phyloP scores from a whole-genome alignment of 1,139 yeast species.

The Debaryomyces fabryi region DNA sequence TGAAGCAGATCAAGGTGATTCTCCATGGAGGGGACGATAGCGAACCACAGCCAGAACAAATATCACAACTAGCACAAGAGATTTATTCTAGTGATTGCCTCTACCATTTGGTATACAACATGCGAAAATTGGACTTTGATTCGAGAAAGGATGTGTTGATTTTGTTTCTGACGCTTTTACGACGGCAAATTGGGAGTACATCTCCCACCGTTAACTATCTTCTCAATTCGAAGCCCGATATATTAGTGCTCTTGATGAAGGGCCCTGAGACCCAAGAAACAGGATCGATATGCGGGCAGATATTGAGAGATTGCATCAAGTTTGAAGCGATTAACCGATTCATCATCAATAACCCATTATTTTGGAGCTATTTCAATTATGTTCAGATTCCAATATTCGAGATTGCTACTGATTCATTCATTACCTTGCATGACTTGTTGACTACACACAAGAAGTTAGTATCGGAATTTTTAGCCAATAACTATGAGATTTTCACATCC shows the following conservation, averaged over 20 bases:
- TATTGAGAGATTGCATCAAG: conserved; percentile 83
- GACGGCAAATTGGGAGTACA: conserved; percentile 76
- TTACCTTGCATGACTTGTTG: conserved; percentile 70
- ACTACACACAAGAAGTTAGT: conserved; percentile 70
- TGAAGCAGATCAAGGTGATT: conserved; percentile 67
- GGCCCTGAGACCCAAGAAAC: conserved; percentile 75
- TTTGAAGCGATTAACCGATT: conserved; percentile 70
- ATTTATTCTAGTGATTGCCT: conserved; percentile 74
- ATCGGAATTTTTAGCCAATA: conserved; percentile 63
- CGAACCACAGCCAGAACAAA: conserved; percentile 76
- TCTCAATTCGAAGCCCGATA: conserved; percentile 60
- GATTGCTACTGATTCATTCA: conserved; percentile 86
- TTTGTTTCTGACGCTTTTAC: conserved; percentile 73
- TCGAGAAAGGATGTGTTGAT: conserved; percentile 81
- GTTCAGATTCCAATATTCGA: conserved; percentile 81
- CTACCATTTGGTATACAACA: conserved; percentile 56
- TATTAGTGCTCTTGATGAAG: conserved; percentile 61
- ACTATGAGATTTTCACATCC: conserved; percentile 58
- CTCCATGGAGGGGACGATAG: conserved; percentile 74
- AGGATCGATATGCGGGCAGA: conserved; percentile 75
- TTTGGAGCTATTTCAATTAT: conserved; percentile 85
- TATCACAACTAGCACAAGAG: conserved; percentile 73
- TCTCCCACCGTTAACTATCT: conserved; percentile 89
- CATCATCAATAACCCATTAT: conserved; percentile 53
- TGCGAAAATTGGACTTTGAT: conserved; percentile 78